Base-by-base conservation (phyloP, 164 flowering plant species). In the Buxus sempervirens region DNA sequence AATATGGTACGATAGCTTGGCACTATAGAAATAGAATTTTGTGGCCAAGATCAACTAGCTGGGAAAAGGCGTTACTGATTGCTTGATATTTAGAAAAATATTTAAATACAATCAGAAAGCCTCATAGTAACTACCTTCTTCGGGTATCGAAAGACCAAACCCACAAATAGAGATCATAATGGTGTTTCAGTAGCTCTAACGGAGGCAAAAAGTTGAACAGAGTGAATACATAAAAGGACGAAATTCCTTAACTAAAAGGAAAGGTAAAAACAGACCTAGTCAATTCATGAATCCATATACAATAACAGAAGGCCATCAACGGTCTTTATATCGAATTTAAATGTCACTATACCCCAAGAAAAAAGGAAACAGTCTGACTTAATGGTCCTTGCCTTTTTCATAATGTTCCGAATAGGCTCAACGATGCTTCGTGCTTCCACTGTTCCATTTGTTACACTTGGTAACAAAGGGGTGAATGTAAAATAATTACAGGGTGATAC, bases 381-480 rank as follows among this genome's bases (percentile, higher is more conserved):
- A 45, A 45, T 10, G 1, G 18, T 24, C 19, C 15, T 74, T 76
- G 86, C 90, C 88, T 85, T 88, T 64, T 78, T 79, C 26, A 80
- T 82, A 60, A 88, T 82, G 71, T 83, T 88, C 54, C 91, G 88
- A 63, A 88, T 77, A 14, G 93, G 93, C 76, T 88, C 93, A 26
- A 85, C 90, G 67, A 88, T 76, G 81, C 91, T 88, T 69, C 93
- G 89, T 71, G 88, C 79, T 71, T 88, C 90, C 18, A 88, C 89
- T 12, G 89, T 86, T 6, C 93, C 93, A 67, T 79, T 70, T 9
- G 93, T 86, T 63, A 88, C 91, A 73, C 89, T 86, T 21, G 94
- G 94, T 19, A 89, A 75, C 77, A 86, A 60, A 53, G 94, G 94
- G 38, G 89, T 89, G 70, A 89, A 89, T 36, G 88, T 88, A 72